phyloP scores from a whole-genome alignment of 306 rosid species.

The Medicago lupulina region DNA sequence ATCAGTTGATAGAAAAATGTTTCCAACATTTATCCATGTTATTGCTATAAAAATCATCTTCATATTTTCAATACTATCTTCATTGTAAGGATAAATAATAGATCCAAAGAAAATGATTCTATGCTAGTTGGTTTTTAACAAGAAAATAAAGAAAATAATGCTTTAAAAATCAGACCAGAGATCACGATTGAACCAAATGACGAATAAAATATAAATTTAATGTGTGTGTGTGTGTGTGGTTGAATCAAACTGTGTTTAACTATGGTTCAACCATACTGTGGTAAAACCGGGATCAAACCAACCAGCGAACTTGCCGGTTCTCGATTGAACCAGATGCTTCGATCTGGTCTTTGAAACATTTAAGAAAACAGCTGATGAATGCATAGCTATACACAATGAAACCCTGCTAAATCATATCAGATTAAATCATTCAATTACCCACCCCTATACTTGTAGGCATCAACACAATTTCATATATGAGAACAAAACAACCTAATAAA shows the following conservation, averaged over 20 bases:
- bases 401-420: not conserved
- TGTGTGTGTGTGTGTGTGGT: too few relatives aligned
- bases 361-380: not conserved
- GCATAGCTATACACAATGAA: not conserved
- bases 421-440: not conserved
- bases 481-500: not conserved
- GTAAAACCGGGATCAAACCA: not conserved
- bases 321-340: not conserved
- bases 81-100: not conserved
- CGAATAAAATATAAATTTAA: too few relatives aligned
- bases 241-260: too few relatives aligned
- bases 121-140: not conserved
- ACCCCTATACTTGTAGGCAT: not conserved
- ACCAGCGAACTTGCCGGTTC: not conserved
- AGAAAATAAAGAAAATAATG: not conserved
- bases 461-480: not conserved
- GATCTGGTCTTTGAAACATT: not conserved
- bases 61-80: conserved; percentile 28
- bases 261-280: too few relatives aligned
- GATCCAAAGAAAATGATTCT: too few relatives aligned
- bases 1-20: conserved; percentile 3
- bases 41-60: not conserved
- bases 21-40: not conserved
- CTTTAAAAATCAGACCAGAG: too few relatives aligned
- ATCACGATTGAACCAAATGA: too few relatives aligned